Evolutionary conservation across 1,284 basidiomycete genomes (phyloP), one percentile per base, ranked within the genome.

Genomic region (Microbotryum silenes-acaulis): DNA sequence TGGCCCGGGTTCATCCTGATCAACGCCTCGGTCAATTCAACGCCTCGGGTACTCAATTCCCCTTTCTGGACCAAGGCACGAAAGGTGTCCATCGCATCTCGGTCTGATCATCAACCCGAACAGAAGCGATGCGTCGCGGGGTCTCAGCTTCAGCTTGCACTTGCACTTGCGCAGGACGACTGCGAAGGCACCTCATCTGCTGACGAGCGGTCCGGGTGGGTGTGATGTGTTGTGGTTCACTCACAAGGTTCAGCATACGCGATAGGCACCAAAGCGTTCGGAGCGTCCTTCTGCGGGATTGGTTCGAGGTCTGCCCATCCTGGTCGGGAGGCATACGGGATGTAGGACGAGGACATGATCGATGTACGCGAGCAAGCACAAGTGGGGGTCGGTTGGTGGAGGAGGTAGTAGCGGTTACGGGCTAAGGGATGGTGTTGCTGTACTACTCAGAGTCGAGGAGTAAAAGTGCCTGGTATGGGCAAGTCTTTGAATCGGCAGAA

Each of bases 1-100:
- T 96, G 93, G 2, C 89, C 89, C 6, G 91, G 89, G 73, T 96
- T 96, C 76, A 87, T 78, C 33, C 85, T 80, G 66, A 97, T 91
- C 70, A 96, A 83, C 53, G 78, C 79, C 75, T 92, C 87, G 0
- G 92, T 97, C 53, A 97, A 80, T 67, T 85, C 82, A 51, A 97
- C 82, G 7, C 87, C 90, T 44, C 92, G 81, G 44, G 81, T 76
- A 65, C 85, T 89, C 76, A 84, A 83, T 77, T 97, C 92, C 6
- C 82, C 83, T 0, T 78, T 77, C 68, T 85, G 83, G 49, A 89
- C 81, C 61, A 96, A 80, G 0, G 85, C 91, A 61, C 92, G 84
- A 74, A 97, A 92, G 75, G 92, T 91, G 72, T 89, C 83, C 67
- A 91, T 92, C 2, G 88, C 90, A 77, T 93, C 90, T 66, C 85